Conservation (phyloP, 352 stramenopile species). For the Thalassiosira exigua region DNA sequence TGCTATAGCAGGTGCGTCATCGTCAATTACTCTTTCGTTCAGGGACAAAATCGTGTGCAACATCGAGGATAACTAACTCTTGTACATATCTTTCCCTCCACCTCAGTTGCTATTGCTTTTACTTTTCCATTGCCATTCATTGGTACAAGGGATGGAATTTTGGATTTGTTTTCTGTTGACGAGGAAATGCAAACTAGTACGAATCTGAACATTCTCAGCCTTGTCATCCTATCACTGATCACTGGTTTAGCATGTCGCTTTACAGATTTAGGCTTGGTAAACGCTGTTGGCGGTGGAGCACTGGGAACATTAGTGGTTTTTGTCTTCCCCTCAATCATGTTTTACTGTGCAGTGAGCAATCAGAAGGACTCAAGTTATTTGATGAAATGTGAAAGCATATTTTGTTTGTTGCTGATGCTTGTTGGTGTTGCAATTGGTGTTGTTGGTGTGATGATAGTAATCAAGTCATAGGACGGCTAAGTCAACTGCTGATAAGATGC, state of each 20-base stretch:
- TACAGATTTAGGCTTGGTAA: conserved; percentile 85
- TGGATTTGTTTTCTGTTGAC: conserved; percentile 80
- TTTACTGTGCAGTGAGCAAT: conserved; percentile 63
- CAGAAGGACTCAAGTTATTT: no score
- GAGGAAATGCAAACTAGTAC: conserved; percentile 62
- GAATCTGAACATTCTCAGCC: conserved; percentile 75
- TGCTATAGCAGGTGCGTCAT: conserved; percentile 84
- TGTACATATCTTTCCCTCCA: no score
- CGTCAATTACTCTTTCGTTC: conserved; percentile 86
- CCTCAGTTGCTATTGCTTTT: background rate
- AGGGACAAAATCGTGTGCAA: no score
- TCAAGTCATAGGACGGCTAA: no score
- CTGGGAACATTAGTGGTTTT: conserved; percentile 88
- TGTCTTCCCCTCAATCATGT: conserved; percentile 87
- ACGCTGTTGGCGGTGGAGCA: conserved; percentile 84
- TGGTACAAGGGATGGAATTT: conserved; percentile 75
- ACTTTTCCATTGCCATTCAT: conserved; percentile 75
- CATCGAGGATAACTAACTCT: no score
- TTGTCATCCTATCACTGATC: conserved; percentile 76
- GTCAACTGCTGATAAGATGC: no score
- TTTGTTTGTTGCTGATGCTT: no score
- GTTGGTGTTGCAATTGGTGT: no score
- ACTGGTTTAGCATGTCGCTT: conserved; percentile 81
- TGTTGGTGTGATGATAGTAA: no score
- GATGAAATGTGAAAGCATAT: no score